Evolutionary conservation across 2,329 filamentous ascomycete species (phyloP), one percentile per base, ranked within the genome.

Genomic region (Nemania serpens): DNA sequence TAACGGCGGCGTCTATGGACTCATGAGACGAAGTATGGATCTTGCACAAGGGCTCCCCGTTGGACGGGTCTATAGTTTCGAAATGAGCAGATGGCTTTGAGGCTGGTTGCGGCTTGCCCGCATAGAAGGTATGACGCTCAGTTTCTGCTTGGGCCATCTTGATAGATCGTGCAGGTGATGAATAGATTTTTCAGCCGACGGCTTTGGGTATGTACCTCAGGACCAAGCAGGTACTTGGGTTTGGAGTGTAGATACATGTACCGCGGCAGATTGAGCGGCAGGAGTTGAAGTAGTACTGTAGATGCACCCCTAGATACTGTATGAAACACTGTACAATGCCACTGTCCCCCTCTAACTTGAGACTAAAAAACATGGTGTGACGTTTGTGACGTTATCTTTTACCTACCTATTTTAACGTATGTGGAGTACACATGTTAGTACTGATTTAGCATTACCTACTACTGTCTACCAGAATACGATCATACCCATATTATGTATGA

Each of bases 1-100:
- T 76, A 65, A 96, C 82, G 46, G 91, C 91, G 15, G 85, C 82
- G 73, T 95, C 86, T 72, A 95, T 81, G 70, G 91, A 86, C 58
- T 81, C 73, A 20, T 80, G 75, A 0, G 90, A 88, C 17, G 91
- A 90, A 36, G 84, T 81, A 76, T 91, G 85, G 71, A 96, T 86
- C 67, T 88, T 86, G 65, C 90, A 90, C 52, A 94, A 75, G 5
- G 88, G 82, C 64, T 84, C 79, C 59, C 82, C 86, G 43, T 86
- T 93, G 51, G 91, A 86, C 41, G 92, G 92, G 73, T 95, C 84
- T 73, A 94, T 81, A 33, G 89, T 86, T 64, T 87, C 79, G 77
- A 95, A 94, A 48, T 87, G 87, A 61, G 81, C 81, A 43, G 82
- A 78, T 10, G 86, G 84, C 39, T 79, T 81, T 12, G 82, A 82